Percentiles rank a stretch among this genome's conserved stretches.
Conservation (phyloP, 495 filamentous ascomycete species). For the Parathielavia hyrcaniae region DNA sequence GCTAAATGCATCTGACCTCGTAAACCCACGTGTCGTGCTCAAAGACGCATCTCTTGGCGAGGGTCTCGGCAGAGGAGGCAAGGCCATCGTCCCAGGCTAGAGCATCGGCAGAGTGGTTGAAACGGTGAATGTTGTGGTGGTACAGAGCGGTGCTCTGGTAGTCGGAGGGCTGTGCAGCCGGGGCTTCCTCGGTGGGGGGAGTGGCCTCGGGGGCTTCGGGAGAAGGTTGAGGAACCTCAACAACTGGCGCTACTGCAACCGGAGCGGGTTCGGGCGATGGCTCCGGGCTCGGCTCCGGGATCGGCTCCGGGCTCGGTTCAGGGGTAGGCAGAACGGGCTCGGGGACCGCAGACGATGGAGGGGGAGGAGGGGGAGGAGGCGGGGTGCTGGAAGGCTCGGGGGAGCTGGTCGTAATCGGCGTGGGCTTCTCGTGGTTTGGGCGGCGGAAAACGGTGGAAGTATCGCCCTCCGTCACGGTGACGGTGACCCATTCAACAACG, state of each 20-base stretch:
- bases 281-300: slow-evolving; percentile 7
- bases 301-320: slow-evolving; percentile 15
- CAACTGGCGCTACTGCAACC: background rate
- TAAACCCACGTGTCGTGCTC: slow-evolving; percentile 68
- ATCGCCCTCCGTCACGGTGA: slow-evolving; percentile 49
- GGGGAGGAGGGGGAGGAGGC: slow-evolving; percentile 10
- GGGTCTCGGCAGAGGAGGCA: slow-evolving; percentile 51
- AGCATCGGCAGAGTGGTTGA: slow-evolving; percentile 65
- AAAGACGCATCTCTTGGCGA: slow-evolving; percentile 57
- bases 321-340: slow-evolving; percentile 10
- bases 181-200: slow-evolving; percentile 16
- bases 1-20: background rate
- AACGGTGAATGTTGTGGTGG: slow-evolving; percentile 82
- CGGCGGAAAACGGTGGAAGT: slow-evolving; percentile 16
- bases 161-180: slow-evolving; percentile 23
- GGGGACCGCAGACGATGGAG: slow-evolving; percentile 10
- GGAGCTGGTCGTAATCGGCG: slow-evolving; percentile 14
- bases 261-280: slow-evolving; percentile 12
- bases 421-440: slow-evolving; percentile 16
- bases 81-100: slow-evolving; percentile 59
- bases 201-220: slow-evolving; percentile 7
- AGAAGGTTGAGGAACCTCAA: slow-evolving; percentile 7
- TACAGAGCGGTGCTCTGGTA: slow-evolving; percentile 43
- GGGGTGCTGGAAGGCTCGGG: slow-evolving; percentile 12
- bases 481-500: slow-evolving; percentile 54